phyloP scores from a whole-genome alignment of 2,329 filamentous ascomycete genomes.

The Grosmannia huntii region DNA sequence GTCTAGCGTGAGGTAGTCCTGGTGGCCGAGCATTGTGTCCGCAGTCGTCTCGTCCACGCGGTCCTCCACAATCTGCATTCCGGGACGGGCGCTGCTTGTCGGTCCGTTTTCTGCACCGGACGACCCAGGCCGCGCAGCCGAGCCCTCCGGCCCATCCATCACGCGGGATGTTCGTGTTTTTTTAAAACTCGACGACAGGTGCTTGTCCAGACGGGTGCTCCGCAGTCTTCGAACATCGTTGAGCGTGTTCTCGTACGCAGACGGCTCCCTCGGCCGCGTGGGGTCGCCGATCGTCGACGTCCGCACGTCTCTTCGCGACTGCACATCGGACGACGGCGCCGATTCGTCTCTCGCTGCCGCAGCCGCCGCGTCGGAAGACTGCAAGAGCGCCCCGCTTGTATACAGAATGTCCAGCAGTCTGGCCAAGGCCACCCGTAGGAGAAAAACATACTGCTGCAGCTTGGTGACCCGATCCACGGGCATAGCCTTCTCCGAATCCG shows the following conservation, averaged over 20 bases:
- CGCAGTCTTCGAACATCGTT: conserved; percentile 86
- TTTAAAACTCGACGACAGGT: conserved; percentile 83
- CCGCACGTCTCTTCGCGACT: conserved; percentile 50
- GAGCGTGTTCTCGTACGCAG: conserved; percentile 87
- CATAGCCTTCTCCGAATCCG: conserved; percentile 37
- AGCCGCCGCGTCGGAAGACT: conserved; percentile 35
- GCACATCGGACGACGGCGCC: conserved; percentile 34
- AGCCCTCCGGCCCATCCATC: conserved; percentile 72
- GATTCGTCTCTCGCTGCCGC: background rate
- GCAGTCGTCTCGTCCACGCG: conserved; percentile 56
- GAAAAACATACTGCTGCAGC: conserved; percentile 86
- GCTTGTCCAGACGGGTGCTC: conserved; percentile 88
- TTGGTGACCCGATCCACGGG: conserved; percentile 65
- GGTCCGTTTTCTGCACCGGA: conserved; percentile 48
- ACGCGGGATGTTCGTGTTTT: conserved; percentile 84
- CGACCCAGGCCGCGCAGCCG: conserved; percentile 56
- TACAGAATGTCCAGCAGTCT: conserved; percentile 77
- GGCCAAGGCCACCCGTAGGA: conserved; percentile 83
- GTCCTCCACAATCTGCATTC: conserved; percentile 67
- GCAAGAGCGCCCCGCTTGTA: conserved; percentile 67
- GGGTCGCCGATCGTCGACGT: conserved; percentile 25
- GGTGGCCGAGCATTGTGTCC: conserved; percentile 76
- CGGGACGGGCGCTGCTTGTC: background rate
- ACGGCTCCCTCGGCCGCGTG: conserved; percentile 53
- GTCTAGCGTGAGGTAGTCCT: conserved; percentile 85